Conservation (phyloP, 2,329 filamentous ascomycete species). For the Harringtonia lauricola region DNA sequence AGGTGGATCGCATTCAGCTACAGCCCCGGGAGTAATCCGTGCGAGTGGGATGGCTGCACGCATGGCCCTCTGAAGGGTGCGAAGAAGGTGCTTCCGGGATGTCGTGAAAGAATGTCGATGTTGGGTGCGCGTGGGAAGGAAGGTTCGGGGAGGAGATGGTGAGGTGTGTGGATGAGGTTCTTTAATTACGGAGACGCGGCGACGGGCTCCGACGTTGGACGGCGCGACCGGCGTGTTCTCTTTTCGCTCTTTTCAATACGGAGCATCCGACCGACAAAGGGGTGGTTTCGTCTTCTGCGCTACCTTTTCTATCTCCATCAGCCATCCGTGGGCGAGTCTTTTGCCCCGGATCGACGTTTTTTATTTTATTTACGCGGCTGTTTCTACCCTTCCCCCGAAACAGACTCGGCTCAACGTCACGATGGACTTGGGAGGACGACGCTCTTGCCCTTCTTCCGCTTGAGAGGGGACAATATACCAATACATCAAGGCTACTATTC, state of each 20-base stretch:
- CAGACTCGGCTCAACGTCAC: no score
- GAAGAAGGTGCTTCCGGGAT: neutral
- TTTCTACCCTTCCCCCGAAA: no score
- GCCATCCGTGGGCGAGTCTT: neutral
- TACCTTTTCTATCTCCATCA: neutral
- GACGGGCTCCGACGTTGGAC: constrained; percentile 1
- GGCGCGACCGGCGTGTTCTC: neutral
- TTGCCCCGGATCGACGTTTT: no score
- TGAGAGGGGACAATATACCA: constrained; percentile 1
- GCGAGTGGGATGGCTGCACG: neutral
- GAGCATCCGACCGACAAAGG: neutral
- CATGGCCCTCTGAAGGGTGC: neutral
- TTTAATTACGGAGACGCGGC: constrained; percentile 4
- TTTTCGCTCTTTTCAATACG: constrained; percentile 1
- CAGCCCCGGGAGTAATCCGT: no score
- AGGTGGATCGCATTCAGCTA: constrained; percentile 5
- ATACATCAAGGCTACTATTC: neutral
- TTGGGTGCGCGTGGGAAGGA: neutral
- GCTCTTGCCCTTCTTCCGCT: neutral
- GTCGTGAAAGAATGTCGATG: neutral
- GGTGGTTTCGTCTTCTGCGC: neutral
- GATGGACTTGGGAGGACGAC: neutral
- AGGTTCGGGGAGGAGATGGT: neutral
- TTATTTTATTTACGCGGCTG: no score
- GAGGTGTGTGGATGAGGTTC: constrained; percentile 1